Base-by-base conservation (phyloP, 257 asterid species). In the Fraxinus anomala region DNA sequence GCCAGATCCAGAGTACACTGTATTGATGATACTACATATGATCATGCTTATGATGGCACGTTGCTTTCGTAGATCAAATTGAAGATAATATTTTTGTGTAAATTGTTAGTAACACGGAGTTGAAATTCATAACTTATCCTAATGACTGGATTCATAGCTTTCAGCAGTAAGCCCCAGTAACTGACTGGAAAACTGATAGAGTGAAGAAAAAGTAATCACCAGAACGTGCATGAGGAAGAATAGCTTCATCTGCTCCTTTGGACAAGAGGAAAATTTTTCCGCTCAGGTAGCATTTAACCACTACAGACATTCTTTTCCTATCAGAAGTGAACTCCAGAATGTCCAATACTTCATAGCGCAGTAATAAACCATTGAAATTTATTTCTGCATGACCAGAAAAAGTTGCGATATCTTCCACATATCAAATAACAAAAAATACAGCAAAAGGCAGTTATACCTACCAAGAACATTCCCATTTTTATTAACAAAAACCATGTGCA, bases 201-300 rank as follows among this genome's bases (percentile, higher is more conserved):
- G 47, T 42, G 17, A 63, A 63, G 69, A 76, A 47, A 76, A 67
- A 82, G 81, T 54, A 74, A 83, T 88, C 84, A 95, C 99, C 98
- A 81, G 90, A 76, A 83, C 78, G 81, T 75, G 94, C 87, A 85
- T 37, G 89, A 75, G 99, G 97, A 83, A 95, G 88, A 83, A 95
- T 91, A 68, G 96, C 83, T 87, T 95, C 99, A 82, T 95, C 98
- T 75, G 99, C 99, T 83, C 99, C 99, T 87, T 95, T 95, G 12
- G 99, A 91, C 76, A 95, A 77, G 76, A 95, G 97, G 81, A 83
- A 76, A 37, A 87, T 75, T 80, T 92, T 88, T 77, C 97, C 98
- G 80, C 82, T 88, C 80, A 81, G 89, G 74, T 83, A 85, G 81
- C 89, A 96, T 85, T 85, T 95, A 68, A 90, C 91, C 71, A 95